Percentiles rank a stretch among this genome's conserved stretches.
These are phyloP conservation scores for Cutaneotrichosporon sp. DNA, from an alignment of 1,284 basidiomycete species.

Conservation along the genomic window DNA sequence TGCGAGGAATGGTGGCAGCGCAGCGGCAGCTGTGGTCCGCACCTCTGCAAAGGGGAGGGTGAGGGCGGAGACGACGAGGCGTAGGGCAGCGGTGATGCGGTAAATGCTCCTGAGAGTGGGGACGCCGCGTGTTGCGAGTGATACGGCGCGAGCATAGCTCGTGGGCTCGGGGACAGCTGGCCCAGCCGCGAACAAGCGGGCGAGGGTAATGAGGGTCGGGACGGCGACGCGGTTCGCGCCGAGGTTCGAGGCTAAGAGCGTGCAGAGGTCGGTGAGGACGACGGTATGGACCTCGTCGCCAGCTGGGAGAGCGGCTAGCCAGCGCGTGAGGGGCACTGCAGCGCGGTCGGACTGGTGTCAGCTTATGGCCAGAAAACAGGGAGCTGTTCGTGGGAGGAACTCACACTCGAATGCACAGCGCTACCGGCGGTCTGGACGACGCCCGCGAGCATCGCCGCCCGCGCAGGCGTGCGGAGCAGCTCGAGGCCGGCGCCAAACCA, in stretches of 20 bases:
- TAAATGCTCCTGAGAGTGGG: conserved; percentile 68
- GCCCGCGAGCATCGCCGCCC: conserved; percentile 64
- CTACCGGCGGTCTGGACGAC: conserved; percentile 74
- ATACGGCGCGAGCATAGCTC: conserved; percentile 11
- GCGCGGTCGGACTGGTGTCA: conserved; percentile 66
- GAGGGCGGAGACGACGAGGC: conserved; percentile 58
- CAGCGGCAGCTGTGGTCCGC: conserved; percentile 56
- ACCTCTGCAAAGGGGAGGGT: conserved; percentile 35
- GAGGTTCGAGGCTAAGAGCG: conserved; percentile 57
- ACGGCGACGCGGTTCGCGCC: conserved; percentile 69
- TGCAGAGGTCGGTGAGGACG: conserved; percentile 60
- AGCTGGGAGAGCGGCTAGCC: conserved; percentile 50
- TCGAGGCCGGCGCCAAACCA: conserved; percentile 22
- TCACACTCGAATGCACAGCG: conserved; percentile 75
- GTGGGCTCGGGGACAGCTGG: not conserved
- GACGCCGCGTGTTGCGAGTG: conserved; percentile 28
- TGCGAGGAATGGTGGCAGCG: conserved; percentile 63
- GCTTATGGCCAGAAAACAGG: not conserved
- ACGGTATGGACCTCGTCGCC: conserved; percentile 56
- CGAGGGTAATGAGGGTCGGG: conserved; percentile 72
- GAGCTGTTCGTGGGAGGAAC: conserved; percentile 35
- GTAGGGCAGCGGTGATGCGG: conserved; percentile 73
- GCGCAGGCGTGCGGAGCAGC: conserved; percentile 16
- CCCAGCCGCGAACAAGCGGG: conserved; percentile 65
- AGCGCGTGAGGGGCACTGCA: conserved; percentile 61